Evolutionary conservation across 495 filamentous ascomycete species (phyloP), one percentile per base, ranked within the genome.

Genomic region (Penicillium waksmanii): DNA sequence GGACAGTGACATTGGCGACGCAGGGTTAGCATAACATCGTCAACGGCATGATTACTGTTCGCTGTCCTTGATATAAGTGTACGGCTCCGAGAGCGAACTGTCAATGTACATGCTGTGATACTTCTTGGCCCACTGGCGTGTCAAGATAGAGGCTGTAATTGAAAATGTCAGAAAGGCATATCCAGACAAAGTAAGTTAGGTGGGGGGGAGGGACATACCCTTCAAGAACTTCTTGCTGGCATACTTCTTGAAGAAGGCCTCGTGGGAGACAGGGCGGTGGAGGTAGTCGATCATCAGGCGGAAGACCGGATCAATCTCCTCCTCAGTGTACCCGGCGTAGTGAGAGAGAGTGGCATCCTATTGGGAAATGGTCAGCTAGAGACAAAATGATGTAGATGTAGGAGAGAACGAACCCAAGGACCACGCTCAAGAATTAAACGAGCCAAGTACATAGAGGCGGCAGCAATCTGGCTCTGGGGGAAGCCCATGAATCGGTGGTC

Each of bases 211-310:
- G 5, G 36, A 60, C 76, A 69, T 84, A 93, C 95, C 94, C 80
- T 97, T 97, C 67, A 97, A 75, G 76, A 97, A 98, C 75, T 94
- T 96, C 81, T 97, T 98, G 84, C 92, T 95, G 15, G 96, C 95
- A 69, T 98, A 98, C 73, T 98, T 98, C 83, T 94, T 95, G 83
- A 96, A 98, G 84, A 98, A 98, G 17, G 96, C 95, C 73, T 97
- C 92, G 65, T 98, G 95, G 40, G 83, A 82, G 46, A 97, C 91
- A 33, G 96, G 95, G 9, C 87, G 84, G 56, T 87, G 88, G 35
- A 98, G 86, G 68, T 98, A 98, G 69, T 98, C 92, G 56, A 98
- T 84, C 94, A 98, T 97, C 50, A 97, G 79, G 64, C 86, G 83
- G 75, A 96, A 92, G 50, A 97, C 92, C 6, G 96, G 94, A 66